Conservation (phyloP, 2,329 filamentous ascomycete species). For the Podosphaera aphanis region DNA sequence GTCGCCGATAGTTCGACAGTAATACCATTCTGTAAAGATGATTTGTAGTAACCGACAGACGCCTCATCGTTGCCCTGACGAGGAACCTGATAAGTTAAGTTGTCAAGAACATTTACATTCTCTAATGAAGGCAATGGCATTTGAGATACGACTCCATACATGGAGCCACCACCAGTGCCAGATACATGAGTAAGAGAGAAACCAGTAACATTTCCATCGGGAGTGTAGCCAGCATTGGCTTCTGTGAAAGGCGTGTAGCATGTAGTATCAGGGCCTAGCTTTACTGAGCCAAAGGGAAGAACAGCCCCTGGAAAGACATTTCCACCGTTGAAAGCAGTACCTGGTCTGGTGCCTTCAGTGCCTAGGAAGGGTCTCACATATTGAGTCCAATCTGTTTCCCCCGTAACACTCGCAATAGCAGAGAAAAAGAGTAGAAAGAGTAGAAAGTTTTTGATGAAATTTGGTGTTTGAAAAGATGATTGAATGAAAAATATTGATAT, state of each 20-base stretch:
- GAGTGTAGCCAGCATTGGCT: conserved; percentile 25
- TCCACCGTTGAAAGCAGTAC: conserved; percentile 5
- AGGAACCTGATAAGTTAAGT: conserved; percentile 25
- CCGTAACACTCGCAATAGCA: neutral
- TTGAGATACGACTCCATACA: conserved; percentile 4
- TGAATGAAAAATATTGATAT: too few species aligned
- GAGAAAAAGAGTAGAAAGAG: neutral
- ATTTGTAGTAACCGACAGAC: conserved; percentile 37
- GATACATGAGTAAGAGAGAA: conserved; percentile 3
- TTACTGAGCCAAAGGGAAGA: conserved; percentile 8
- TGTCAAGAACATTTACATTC: conserved; percentile 2
- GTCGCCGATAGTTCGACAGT: conserved; percentile 32
- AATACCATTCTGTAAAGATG: conserved; percentile 29
- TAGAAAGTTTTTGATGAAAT: neutral
- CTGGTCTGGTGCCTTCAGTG: conserved; percentile 1
- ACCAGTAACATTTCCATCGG: conserved; percentile 2
- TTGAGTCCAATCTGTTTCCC: conserved; percentile 1
- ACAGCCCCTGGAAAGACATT: conserved; percentile 7
- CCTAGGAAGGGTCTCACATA: conserved; percentile 2
- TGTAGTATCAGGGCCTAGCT: conserved; percentile 6
- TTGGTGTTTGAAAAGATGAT: too few species aligned
- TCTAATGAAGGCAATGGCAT: conserved; percentile 15
- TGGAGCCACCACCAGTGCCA: conserved; percentile 2
- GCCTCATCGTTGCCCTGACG: conserved; percentile 26
- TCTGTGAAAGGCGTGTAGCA: conserved; percentile 3